phyloP scores from a whole-genome alignment of 768 basidiomycete genomes.

The Mycena venus region DNA sequence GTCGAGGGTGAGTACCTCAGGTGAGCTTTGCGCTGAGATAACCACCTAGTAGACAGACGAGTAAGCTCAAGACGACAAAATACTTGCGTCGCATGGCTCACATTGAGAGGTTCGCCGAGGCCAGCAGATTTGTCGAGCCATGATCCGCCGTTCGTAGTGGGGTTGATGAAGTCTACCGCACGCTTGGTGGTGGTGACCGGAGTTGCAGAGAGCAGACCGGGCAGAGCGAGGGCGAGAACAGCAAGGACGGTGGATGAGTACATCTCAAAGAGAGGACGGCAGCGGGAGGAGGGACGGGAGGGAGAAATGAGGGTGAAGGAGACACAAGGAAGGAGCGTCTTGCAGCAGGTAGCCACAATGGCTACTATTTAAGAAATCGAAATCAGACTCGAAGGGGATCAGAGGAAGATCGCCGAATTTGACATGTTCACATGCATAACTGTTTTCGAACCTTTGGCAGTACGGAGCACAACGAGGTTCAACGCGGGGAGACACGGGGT shows the following conservation, averaged over 20 bases:
- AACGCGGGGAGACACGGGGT: no score
- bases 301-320: constrained; percentile 14
- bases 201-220: constrained; percentile 18
- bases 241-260: constrained; percentile 18
- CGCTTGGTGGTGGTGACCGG: constrained; percentile 4
- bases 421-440: constrained; percentile 21
- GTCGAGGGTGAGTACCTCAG: constrained; percentile 52
- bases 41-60: constrained; percentile 40
- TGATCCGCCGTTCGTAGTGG: constrained; percentile 54
- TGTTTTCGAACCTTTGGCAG: not conserved
- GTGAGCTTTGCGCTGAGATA: constrained; percentile 61
- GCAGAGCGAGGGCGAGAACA: constrained; percentile 14
- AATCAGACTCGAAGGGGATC: not conserved
- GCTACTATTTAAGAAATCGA: not conserved
- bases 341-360: not conserved
- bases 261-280: not conserved
- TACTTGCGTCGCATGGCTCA: constrained; percentile 37
- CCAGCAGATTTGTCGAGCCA: constrained; percentile 56
- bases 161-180: constrained; percentile 49
- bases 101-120: constrained; percentile 64
- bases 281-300: not conserved
- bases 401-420: no score
- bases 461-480: not conserved
- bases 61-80: not conserved
- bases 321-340: constrained; percentile 14